Conservation (phyloP, 345 rosid species). For the Arabidopsis suecica region DNA sequence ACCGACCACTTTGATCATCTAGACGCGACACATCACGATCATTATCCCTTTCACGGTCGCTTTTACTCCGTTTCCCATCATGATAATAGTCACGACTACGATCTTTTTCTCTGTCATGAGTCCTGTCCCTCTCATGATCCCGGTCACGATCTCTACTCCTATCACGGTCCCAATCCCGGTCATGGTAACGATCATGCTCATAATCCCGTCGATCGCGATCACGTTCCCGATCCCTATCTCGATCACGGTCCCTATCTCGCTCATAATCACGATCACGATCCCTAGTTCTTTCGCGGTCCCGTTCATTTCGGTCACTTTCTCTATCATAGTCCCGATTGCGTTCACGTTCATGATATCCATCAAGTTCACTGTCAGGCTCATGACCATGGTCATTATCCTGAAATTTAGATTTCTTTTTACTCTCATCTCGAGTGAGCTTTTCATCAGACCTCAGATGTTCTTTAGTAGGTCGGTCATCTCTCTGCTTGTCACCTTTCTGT, state of each 20-base stretch:
- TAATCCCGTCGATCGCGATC: constrained; percentile 49
- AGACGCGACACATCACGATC: constrained; percentile 52
- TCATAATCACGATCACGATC: constrained; percentile 49
- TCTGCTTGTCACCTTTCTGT: constrained; percentile 64
- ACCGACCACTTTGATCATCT: constrained; percentile 64
- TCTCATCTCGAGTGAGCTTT: constrained; percentile 60
- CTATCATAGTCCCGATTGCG: constrained; percentile 37
- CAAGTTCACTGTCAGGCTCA: constrained; percentile 50
- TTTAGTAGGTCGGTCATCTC: constrained; percentile 66
- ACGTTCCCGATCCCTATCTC: constrained; percentile 42
- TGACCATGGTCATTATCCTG: constrained; percentile 56
- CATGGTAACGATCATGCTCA: constrained; percentile 49
- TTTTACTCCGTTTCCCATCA: constrained; percentile 49
- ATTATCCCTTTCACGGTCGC: constrained; percentile 47
- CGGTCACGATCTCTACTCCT: constrained; percentile 49
- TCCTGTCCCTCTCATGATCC: constrained; percentile 52
- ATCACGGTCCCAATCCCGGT: constrained; percentile 42
- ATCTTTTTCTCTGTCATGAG: constrained; percentile 51
- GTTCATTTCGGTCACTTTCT: constrained; percentile 44
- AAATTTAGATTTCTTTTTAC: constrained; percentile 66
- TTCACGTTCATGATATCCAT: constrained; percentile 42
- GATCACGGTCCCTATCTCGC: constrained; percentile 44
- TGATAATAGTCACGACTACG: constrained; percentile 49
- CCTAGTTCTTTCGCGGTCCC: constrained; percentile 45
- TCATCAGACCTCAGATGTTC: constrained; percentile 67